A percentile compares a stretch with the other conserved stretches of the same genome.
Evolutionary conservation across 78 protist genomes (phyloP).

Genomic region (Dictyostelium citrinum): DNA sequence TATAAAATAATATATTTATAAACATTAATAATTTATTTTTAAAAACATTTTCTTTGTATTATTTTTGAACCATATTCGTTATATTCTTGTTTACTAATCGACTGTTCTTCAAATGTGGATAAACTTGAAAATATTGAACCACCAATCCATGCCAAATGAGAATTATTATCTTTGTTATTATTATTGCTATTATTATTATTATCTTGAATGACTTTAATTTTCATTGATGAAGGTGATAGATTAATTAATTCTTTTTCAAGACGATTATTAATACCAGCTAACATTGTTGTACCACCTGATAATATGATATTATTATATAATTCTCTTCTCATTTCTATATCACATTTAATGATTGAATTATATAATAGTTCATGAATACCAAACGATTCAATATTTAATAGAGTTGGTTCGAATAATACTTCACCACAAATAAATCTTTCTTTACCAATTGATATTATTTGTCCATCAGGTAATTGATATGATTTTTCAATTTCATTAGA

Average conservation of each 20-base stretch:
- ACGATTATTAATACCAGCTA: constrained; percentile 85
- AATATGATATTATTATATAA: constrained; percentile 91
- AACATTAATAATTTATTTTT: neutral
- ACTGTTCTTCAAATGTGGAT: neutral
- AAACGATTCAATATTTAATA: constrained; percentile 86
- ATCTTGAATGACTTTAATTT: constrained; percentile 86
- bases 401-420: constrained; percentile 93
- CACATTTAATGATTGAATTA: constrained; percentile 91
- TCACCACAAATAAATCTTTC: constrained; percentile 93
- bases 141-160: constrained; percentile 94
- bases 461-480: constrained; percentile 86
- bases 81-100: constrained; percentile 77
- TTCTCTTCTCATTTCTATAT: constrained; percentile 89
- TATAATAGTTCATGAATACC: constrained; percentile 92
- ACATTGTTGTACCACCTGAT: constrained; percentile 95
- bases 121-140: constrained; percentile 94
- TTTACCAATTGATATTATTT: constrained; percentile 89
- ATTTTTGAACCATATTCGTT: constrained; percentile 74
- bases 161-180: neutral
- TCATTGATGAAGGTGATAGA: constrained; percentile 93
- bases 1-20: too few species aligned
- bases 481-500: neutral
- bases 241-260: constrained; percentile 70
- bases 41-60: constrained; percentile 20
- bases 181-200: too few species aligned